These are phyloP conservation scores for Eucommia ulmoides DNA, from an alignment of 257 asterid genomes.

Conservation along the genomic window DNA sequence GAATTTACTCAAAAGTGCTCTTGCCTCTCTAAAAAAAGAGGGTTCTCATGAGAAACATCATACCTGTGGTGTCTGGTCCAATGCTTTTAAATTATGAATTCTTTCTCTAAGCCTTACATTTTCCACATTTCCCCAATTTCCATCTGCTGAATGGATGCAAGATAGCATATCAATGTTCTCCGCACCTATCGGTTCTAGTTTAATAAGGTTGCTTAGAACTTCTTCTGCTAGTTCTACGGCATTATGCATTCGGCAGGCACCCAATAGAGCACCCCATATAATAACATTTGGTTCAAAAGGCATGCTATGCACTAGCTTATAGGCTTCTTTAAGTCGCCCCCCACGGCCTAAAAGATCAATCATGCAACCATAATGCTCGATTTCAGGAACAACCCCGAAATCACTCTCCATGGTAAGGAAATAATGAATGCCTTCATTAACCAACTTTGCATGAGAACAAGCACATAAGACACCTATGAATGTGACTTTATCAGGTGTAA, in stretches of 20 bases:
- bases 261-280: constrained; percentile 68
- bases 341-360: constrained; percentile 78
- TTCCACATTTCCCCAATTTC: constrained; percentile 58
- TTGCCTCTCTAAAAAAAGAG: too few relatives aligned
- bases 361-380: constrained; percentile 74
- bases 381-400: constrained; percentile 39
- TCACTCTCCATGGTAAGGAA: constrained; percentile 54
- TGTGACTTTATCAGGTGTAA: constrained; percentile 55
- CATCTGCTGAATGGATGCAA: constrained; percentile 43
- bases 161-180: constrained; percentile 42
- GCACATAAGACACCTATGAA: constrained; percentile 58
- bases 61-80: too few relatives aligned
- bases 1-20: too few relatives aligned
- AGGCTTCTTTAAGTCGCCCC: constrained; percentile 60
- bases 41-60: too few relatives aligned
- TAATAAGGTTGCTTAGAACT: constrained; percentile 28
- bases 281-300: constrained; percentile 65
- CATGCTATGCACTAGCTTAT: constrained; percentile 45
- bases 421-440: constrained; percentile 36
- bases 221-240: constrained; percentile 35
- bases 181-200: constrained; percentile 31
- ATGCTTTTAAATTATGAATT: too few relatives aligned
- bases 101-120: constrained; percentile 42
- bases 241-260: constrained; percentile 63
- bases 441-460: constrained; percentile 58